A percentile compares a stretch with the other conserved stretches of the same genome.
Evolutionary conservation across 2,329 filamentous ascomycete species (phyloP).

Genomic region (Hawksworthiomyces lignivorus): DNA sequence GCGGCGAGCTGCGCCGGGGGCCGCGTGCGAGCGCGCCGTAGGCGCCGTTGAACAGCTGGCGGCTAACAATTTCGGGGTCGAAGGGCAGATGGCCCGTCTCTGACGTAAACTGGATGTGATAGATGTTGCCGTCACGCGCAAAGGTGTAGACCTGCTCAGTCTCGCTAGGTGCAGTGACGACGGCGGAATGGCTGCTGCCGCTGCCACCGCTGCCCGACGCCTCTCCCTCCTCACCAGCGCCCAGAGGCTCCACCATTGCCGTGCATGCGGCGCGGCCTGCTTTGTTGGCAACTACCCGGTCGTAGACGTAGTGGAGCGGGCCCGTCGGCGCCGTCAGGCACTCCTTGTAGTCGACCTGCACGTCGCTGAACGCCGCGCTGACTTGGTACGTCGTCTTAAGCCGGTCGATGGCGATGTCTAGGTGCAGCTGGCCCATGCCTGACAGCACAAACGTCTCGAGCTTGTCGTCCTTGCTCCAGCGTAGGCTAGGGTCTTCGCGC

Average conservation of each 20-base stretch:
- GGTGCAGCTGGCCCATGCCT: conserved; percentile 92
- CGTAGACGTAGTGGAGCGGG: conserved; percentile 57
- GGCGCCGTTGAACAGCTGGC: conserved; percentile 68
- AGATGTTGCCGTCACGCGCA: conserved; percentile 61
- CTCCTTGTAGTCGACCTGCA: conserved; percentile 94
- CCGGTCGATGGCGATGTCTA: conserved; percentile 85
- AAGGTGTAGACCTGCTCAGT: conserved; percentile 20
- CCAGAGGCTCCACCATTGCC: conserved; percentile 56
- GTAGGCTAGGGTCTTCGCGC: conserved; percentile 85
- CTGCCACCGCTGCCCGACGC: neutral
- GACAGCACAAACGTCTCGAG: conserved; percentile 88
- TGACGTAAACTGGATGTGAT: conserved; percentile 45
- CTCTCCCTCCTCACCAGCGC: neutral
- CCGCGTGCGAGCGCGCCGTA: conserved; percentile 79
- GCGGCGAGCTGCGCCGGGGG: conserved; percentile 68
- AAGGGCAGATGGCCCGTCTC: conserved; percentile 34
- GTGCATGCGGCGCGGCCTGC: conserved; percentile 69
- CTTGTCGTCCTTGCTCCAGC: conserved; percentile 78
- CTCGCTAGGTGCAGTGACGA: too few species aligned
- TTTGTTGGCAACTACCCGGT: conserved; percentile 74
- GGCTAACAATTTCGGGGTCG: conserved; percentile 42
- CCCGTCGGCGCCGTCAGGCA: conserved; percentile 53
- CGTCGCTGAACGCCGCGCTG: conserved; percentile 78
- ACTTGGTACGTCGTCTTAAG: conserved; percentile 84
- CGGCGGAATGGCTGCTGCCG: neutral